Base-by-base conservation (phyloP, 306 rosid species). In the Canavalia ensiformis region DNA sequence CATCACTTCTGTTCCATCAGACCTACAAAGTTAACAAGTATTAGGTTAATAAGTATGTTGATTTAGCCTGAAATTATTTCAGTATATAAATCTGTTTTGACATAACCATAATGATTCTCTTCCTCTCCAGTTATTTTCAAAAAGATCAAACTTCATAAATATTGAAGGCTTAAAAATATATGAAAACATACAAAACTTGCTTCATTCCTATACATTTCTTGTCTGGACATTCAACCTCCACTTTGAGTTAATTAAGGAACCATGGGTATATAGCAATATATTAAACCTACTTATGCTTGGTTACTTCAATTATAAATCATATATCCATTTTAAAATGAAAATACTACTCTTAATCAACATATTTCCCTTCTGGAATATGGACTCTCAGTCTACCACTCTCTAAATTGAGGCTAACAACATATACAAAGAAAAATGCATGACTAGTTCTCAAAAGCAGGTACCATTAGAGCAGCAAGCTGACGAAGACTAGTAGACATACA, bases 1-100 rank as follows among this genome's bases (percentile, higher is more conserved):
- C 82, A 85, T 65, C 76, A 95, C 94, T 89, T 91, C 95, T 29
- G 89, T 58, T 52, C 99, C 99, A 81, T 95, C 97, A 8, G 97
- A 88, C 91, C 99, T 95, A 68, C 47, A 82, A 76, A 50, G 60
- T 35, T 68, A 71, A 64, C 64, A 58, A 79, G 73, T 71, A 30
- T 76, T n/a, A 68, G 31, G 54, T 58, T 44, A 74, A 80, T 60
- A 77, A 82, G 66, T 12, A 80, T 44, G 65, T 34, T 9, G 47
- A 54, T 18, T 35, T 72, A 52, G 67, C 52, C 39, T 25, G 49
- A 39, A 39, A 55, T 37, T 37, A 39, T 25, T 33, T 57, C 3
- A 72, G 28, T 4, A 37, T 39, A 39, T 39, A 55, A 37, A 41
- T 41, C 31, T 37, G 25, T 42, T 29, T 44, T 34, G 62, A 76